These are phyloP conservation scores for Reticulascus tulasneorum DNA, from an alignment of 2,329 filamentous ascomycete species.

Conservation along the genomic window DNA sequence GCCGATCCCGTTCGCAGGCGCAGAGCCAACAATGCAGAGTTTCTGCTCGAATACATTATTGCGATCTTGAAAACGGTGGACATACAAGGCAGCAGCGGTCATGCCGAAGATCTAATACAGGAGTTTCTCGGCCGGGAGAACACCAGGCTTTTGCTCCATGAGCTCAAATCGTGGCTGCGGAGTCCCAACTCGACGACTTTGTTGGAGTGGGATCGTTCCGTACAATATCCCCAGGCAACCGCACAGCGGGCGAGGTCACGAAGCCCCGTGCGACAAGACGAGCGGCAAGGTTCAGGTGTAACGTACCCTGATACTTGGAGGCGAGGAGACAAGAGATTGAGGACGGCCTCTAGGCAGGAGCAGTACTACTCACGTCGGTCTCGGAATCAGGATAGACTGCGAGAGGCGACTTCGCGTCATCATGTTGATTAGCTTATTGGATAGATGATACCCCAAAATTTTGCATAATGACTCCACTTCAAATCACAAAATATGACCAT, in stretches of 20 bases:
- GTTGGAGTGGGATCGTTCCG: constrained; percentile 73
- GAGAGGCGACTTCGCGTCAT: constrained; percentile 10
- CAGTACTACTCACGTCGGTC: constrained; percentile 4
- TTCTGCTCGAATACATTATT: constrained; percentile 80
- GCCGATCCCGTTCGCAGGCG: constrained; percentile 10
- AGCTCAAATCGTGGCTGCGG: constrained; percentile 75
- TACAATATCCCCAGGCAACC: constrained; percentile 56
- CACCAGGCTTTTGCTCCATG: constrained; percentile 75
- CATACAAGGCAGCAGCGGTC: constrained; percentile 71
- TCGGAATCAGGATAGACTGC: constrained; percentile 5
- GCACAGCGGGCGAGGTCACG: constrained; percentile 9
- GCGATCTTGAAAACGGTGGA: constrained; percentile 81
- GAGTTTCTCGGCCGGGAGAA: constrained; percentile 76
- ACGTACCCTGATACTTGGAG: constrained; percentile 5
- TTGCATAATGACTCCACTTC: too few species aligned
- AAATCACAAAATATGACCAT: too few species aligned
- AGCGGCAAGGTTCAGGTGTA: not conserved
- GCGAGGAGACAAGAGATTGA: constrained; percentile 10
- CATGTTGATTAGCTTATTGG: constrained; percentile 2
- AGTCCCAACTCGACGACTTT: constrained; percentile 73
- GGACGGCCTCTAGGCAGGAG: constrained; percentile 5
- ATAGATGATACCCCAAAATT: not conserved
- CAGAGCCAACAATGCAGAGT: constrained; percentile 69
- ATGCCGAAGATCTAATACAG: constrained; percentile 72
- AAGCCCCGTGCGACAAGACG: constrained; percentile 5